Evolutionary conservation across 495 filamentous ascomycete genomes (phyloP).

Genomic region (Xylaria nigripes): DNA sequence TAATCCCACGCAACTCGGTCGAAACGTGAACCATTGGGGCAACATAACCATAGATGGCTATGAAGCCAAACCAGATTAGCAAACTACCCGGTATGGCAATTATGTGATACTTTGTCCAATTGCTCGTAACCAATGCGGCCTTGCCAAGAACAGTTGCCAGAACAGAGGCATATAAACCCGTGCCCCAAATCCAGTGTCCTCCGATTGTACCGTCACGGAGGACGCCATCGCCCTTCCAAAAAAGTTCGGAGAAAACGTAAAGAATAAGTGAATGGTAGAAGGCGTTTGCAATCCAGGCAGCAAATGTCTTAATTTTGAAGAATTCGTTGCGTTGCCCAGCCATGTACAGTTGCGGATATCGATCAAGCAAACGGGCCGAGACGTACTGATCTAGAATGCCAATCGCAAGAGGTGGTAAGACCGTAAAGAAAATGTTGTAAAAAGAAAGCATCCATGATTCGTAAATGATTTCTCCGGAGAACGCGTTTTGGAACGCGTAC

Average conservation of each 20-base stretch:
- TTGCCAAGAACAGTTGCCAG: constrained; percentile 91
- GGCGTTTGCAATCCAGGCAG: constrained; percentile 84
- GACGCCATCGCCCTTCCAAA: constrained; percentile 71
- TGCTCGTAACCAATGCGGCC: constrained; percentile 87
- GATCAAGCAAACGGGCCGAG: constrained; percentile 88
- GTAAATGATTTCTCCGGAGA: constrained; percentile 96
- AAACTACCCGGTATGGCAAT: constrained; percentile 93
- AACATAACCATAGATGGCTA: constrained; percentile 83
- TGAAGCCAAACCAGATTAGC: constrained; percentile 82
- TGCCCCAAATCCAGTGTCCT: constrained; percentile 98
- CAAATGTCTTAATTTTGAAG: constrained; percentile 87
- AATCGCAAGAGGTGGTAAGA: constrained; percentile 86
- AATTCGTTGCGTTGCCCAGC: constrained; percentile 87
- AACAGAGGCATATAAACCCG: constrained; percentile 80
- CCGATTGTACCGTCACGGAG: constrained; percentile 66
- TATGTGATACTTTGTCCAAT: constrained; percentile 98
- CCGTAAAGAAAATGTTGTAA: constrained; percentile 98
- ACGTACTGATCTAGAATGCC: constrained; percentile 98
- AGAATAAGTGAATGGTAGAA: constrained; percentile 93
- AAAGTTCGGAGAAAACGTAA: constrained; percentile 73
- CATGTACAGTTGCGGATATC: constrained; percentile 94
- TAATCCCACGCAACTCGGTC: constrained; percentile 74
- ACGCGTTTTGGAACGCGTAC: constrained; percentile 97
- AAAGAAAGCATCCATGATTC: constrained; percentile 98
- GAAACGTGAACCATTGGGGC: constrained; percentile 81